Evolutionary conservation across 2,329 filamentous ascomycete genomes (phyloP), one percentile per base, ranked within the genome.

Genomic region (Nothophaeocryptopus gaeumannii): DNA sequence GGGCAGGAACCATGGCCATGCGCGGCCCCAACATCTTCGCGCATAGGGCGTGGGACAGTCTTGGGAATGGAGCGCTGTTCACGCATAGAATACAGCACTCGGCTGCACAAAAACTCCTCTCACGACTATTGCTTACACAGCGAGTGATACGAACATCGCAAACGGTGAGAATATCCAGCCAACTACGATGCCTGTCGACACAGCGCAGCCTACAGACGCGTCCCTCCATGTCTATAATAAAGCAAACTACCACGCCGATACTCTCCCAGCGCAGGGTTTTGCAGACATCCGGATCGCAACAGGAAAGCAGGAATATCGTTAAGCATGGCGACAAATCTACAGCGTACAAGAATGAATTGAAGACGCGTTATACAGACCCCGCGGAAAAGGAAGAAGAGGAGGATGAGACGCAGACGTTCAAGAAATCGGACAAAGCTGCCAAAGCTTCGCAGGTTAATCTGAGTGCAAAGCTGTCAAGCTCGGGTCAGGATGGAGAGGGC

Each of bases 381-480:
- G 54, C 53, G n/a, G 73, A 75, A 29, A 66, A 67, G 14, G 65
- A 68, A 12, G 63, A 64, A 8, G 70, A 72, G 33, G 70, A 73
- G 26, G 80, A 82, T 39, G 75, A 81, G 46, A 80, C 85, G 29
- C 71, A 75, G 50, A 81, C 78, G 15, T 89, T 90, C 66, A 79
- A 78, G 56, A 78, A 82, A 61, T 91, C 88, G 51, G 92, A 95
- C 67, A 92, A 86, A 70, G 93, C 91, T 31, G 81, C 85, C 10
- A 84, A 89, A 63, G 93, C 91, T 9, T 87, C 91, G 2, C 86
- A 97, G 65, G 78, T 99, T 60, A 95, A 99, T 67, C 75, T 97
- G 61, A 85, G 85, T 56, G 93, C 93, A 11, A 88, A 88, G 58
- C 75, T 99, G 42, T 89, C 88, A 39, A 96, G 91, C 67, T 89